These are phyloP conservation scores for Aspergillus oerlinghausenensis DNA, from an alignment of 2,329 filamentous ascomycete genomes.

Conservation along the genomic window DNA sequence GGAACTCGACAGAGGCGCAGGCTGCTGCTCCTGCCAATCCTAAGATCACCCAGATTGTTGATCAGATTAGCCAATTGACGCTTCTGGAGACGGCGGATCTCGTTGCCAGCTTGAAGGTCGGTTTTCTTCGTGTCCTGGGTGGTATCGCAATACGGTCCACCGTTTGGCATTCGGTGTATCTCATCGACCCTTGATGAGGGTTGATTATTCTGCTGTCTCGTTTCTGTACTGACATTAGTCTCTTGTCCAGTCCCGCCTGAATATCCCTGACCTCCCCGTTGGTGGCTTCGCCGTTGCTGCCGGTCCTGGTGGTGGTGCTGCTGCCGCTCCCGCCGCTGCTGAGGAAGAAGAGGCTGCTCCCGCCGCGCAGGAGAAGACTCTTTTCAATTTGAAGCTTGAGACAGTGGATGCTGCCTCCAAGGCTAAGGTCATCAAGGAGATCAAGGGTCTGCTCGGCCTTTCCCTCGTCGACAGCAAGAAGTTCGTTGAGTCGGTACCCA, in stretches of 20 bases:
- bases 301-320: constrained; percentile 53
- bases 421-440: constrained; percentile 99
- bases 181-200: constrained; percentile 1
- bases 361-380: constrained; percentile 84
- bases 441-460: constrained; percentile 92
- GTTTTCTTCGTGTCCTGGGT: constrained; percentile 9
- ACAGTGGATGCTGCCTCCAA: constrained; percentile 84
- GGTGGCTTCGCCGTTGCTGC: constrained; percentile 78
- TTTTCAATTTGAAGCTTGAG: constrained; percentile 94
- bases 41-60: constrained; percentile 91
- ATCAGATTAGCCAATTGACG: constrained; percentile 98
- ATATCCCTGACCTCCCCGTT: constrained; percentile 96
- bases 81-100: constrained; percentile 95
- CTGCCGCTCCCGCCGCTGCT: constrained; percentile 56
- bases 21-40: constrained; percentile 62
- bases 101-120: constrained; percentile 89
- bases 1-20: constrained; percentile 74
- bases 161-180: background rate
- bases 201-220: background rate
- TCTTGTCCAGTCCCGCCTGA: constrained; percentile 69
- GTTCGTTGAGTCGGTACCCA: constrained; percentile 96
- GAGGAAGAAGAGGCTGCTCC: constrained; percentile 86
- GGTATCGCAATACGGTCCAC: background rate
- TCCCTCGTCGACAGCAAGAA: constrained; percentile 99
- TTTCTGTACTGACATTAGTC: background rate